These are phyloP conservation scores for Phytopythium delawarense DNA, from an alignment of 352 stramenopile species.

Conservation along the genomic window DNA sequence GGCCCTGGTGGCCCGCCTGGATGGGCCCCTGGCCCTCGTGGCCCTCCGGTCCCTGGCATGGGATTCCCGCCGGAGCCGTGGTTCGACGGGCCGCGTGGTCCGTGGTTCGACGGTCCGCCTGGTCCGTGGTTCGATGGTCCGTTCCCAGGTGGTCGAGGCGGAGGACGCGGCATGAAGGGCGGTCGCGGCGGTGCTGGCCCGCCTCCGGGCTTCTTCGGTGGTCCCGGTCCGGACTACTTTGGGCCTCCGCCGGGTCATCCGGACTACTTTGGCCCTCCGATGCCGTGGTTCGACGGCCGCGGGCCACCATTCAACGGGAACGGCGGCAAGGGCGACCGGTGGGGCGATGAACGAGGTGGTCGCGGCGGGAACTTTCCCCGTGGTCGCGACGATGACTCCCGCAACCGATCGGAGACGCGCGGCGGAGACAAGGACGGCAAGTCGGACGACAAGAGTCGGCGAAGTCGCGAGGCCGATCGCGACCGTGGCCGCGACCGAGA, in stretches of 20 bases:
- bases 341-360: constrained; percentile 35
- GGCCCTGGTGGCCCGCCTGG: constrained; percentile 29
- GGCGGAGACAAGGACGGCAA: constrained; percentile 35
- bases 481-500: constrained; percentile 16
- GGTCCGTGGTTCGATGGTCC: constrained; percentile 79
- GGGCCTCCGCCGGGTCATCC: constrained; percentile 63
- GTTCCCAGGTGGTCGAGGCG: constrained; percentile 44
- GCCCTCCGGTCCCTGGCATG: constrained; percentile 17
- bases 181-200: constrained; percentile 37
- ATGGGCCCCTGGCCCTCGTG: not conserved
- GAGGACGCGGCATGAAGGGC: constrained; percentile 36
- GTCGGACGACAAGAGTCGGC: constrained; percentile 13
- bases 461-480: constrained; percentile 26
- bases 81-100: constrained; percentile 68
- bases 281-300: constrained; percentile 66
- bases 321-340: constrained; percentile 36
- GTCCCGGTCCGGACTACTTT: constrained; percentile 70
- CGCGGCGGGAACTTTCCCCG: constrained; percentile 12
- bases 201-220: constrained; percentile 66
- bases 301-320: constrained; percentile 44
- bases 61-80: constrained; percentile 61
- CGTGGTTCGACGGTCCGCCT: constrained; percentile 71
- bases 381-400: constrained; percentile 36
- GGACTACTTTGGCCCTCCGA: constrained; percentile 71
- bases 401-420: constrained; percentile 33